Evolutionary conservation across 805 yeast genomes (phyloP).

Genomic region (Hanseniaspora singularis): DNA sequence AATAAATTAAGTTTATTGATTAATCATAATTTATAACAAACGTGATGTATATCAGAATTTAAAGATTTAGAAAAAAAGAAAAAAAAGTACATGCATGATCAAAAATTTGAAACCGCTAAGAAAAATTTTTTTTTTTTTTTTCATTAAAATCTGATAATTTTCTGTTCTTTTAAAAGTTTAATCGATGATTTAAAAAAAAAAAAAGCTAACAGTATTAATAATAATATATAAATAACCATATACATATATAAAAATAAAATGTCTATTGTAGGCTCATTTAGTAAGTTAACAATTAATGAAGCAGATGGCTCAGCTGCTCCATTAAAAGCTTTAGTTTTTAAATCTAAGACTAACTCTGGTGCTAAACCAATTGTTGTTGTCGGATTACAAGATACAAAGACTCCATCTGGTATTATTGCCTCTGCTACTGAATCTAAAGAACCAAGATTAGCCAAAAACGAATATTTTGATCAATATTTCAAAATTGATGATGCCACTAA

Average conservation of each 20-base stretch:
- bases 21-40: too few relatives aligned
- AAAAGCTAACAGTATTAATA: neutral
- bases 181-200: neutral
- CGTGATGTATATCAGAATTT: too few relatives aligned
- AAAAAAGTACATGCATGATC: too few relatives aligned
- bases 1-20: too few relatives aligned
- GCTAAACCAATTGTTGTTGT: slow-evolving; percentile 68
- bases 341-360: slow-evolving; percentile 80
- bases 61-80: too few relatives aligned
- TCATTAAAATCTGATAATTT: too few relatives aligned
- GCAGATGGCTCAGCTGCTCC: slow-evolving; percentile 42
- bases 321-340: slow-evolving; percentile 71
- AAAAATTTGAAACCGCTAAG: too few relatives aligned
- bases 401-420: slow-evolving; percentile 58
- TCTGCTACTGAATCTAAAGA: slow-evolving; percentile 61
- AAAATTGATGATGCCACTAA: slow-evolving; percentile 24
- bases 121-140: too few relatives aligned
- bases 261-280: slow-evolving; percentile 59
- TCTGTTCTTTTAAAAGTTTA: too few relatives aligned
- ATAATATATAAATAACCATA: neutral
- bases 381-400: slow-evolving; percentile 57
- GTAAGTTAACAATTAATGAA: slow-evolving; percentile 50
- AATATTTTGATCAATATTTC: slow-evolving; percentile 49
- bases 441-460: slow-evolving; percentile 79
- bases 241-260: slow-evolving; percentile 28